These are phyloP conservation scores for Naganishia sp. DNA, from an alignment of 1,284 basidiomycete genomes.

Conservation along the genomic window DNA sequence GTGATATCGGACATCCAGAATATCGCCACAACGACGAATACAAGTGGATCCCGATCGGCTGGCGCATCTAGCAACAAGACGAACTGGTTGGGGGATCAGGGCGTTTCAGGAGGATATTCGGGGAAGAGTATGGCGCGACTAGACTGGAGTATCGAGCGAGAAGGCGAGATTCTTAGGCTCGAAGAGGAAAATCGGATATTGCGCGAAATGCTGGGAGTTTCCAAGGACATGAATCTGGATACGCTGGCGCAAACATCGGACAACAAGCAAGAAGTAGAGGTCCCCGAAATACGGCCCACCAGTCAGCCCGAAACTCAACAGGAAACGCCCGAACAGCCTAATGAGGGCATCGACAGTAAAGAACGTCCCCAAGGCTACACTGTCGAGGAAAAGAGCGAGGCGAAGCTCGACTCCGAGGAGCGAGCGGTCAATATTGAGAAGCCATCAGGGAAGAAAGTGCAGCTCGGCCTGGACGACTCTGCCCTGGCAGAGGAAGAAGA, in stretches of 20 bases:
- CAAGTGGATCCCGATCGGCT: slow-evolving; percentile 6
- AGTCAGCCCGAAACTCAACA: not conserved
- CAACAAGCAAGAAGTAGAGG: not conserved
- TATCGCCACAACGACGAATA: not conserved
- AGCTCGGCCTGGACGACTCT: not conserved
- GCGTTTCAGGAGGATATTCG: slow-evolving; percentile 48
- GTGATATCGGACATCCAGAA: slow-evolving; percentile 24
- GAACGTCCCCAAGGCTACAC: slow-evolving; percentile 14
- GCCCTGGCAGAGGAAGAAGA: slow-evolving; percentile 9
- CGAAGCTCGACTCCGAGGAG: not conserved
- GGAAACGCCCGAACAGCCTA: not conserved
- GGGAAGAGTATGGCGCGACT: slow-evolving; percentile 53
- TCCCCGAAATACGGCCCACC: not conserved
- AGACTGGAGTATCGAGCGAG: slow-evolving; percentile 83
- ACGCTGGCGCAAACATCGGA: not conserved
- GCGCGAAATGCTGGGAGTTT: slow-evolving; percentile 69
- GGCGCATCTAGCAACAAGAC: not conserved
- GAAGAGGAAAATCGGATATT: slow-evolving; percentile 78
- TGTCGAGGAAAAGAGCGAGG: not conserved
- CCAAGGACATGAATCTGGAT: slow-evolving; percentile 17
- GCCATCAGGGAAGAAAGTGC: not conserved
- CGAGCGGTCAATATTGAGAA: too few species aligned
- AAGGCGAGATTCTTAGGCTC: slow-evolving; percentile 75
- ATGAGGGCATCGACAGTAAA: not conserved
- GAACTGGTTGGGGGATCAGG: slow-evolving; percentile 36